A percentile compares a stretch with the other conserved stretches of the same genome.
Conservation (phyloP, 2,329 filamentous ascomycete species). For the Fusarium compactum region DNA sequence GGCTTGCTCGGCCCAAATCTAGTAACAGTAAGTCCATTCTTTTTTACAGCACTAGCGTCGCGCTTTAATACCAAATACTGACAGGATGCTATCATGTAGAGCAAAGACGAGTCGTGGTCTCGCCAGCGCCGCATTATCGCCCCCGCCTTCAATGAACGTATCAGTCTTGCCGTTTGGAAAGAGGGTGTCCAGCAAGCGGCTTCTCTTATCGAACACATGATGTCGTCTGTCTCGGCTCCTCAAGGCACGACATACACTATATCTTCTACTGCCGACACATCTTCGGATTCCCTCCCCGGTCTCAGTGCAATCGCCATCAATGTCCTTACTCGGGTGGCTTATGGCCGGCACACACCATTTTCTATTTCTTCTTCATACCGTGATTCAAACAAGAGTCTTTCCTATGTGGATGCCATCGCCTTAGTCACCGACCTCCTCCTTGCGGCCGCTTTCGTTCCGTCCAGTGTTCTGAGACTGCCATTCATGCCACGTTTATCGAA, state of each 20-base stretch:
- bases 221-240: background rate
- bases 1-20: background rate
- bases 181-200: background rate
- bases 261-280: too few relatives aligned
- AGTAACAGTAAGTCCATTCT: background rate
- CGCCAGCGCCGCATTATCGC: background rate
- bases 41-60: background rate
- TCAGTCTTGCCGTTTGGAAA: background rate
- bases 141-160: background rate
- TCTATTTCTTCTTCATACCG: background rate
- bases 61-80: background rate
- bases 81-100: background rate
- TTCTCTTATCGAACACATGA: background rate
- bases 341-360: background rate
- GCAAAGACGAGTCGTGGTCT: background rate
- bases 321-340: background rate
- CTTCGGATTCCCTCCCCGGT: background rate
- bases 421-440: background rate
- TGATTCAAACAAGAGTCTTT: background rate
- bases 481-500: background rate
- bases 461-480: background rate
- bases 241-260: accelerated
- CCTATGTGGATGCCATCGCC: background rate
- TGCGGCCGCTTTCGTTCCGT: background rate
- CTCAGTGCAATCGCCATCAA: background rate